Percentiles rank a stretch among this genome's conserved stretches.
phyloP scores from a whole-genome alignment of 805 yeast genomes.

The Clavispora vitiphila region DNA sequence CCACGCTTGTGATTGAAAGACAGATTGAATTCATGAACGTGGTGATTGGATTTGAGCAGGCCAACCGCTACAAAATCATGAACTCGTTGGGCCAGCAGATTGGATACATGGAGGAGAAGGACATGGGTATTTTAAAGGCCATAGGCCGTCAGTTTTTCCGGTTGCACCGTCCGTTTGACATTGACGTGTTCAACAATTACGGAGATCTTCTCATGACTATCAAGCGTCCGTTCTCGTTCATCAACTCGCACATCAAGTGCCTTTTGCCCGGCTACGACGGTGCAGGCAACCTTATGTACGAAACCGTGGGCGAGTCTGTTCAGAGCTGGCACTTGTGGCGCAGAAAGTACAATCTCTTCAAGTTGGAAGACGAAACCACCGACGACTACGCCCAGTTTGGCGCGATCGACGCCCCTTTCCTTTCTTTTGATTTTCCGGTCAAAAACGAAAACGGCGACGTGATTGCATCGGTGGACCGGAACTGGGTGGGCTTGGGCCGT shows the following conservation, averaged over 20 bases:
- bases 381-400: constrained; percentile 74
- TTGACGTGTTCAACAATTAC: constrained; percentile 62
- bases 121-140: constrained; percentile 60
- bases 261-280: constrained; percentile 50
- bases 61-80: constrained; percentile 71
- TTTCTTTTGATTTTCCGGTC: constrained; percentile 84
- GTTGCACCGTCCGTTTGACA: constrained; percentile 79
- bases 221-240: constrained; percentile 77
- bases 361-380: constrained; percentile 36
- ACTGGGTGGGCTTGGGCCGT: constrained; percentile 93
- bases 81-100: constrained; percentile 68
- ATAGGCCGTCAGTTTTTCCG: constrained; percentile 80
- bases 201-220: constrained; percentile 63
- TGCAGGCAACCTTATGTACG: constrained; percentile 34
- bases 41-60: constrained; percentile 86
- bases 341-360: constrained; percentile 76
- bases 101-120: constrained; percentile 82
- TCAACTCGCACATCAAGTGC: constrained; percentile 82
- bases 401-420: constrained; percentile 76
- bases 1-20: constrained; percentile 82
- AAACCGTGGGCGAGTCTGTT: constrained; percentile 73
- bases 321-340: constrained; percentile 97
- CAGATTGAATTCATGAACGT: constrained; percentile 86
- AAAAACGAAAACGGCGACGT: constrained; percentile 51
- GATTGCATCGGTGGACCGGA: constrained; percentile 77